Percentiles rank a stretch among this genome's conserved stretches.
These are phyloP conservation scores for Coemansia sp. DNA, from an alignment of 192 early-diverging fungal genomes.

Conservation along the genomic window DNA sequence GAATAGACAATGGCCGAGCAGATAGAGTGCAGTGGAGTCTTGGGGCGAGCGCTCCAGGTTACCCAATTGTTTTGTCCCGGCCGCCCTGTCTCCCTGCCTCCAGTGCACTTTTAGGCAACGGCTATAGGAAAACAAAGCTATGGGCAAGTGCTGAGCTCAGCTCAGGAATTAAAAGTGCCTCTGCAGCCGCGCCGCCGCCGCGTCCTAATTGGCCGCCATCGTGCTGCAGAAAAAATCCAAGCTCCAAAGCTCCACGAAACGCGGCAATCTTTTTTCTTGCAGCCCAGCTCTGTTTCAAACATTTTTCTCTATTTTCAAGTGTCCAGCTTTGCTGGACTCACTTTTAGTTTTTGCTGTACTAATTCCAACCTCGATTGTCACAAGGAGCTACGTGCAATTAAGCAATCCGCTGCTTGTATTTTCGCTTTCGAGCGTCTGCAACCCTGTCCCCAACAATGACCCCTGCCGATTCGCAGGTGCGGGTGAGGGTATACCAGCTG, in stretches of 20 bases:
- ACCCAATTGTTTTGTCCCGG: background rate
- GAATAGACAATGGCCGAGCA: background rate
- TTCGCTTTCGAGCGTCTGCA: slow-evolving; percentile 9
- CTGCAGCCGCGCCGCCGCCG: background rate
- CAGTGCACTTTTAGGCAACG: background rate
- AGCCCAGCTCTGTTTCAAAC: background rate
- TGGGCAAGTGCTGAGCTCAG: background rate
- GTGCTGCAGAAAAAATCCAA: background rate
- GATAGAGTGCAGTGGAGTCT: background rate
- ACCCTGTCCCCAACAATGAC: slow-evolving; percentile 27
- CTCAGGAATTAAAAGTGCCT: slow-evolving; percentile 1
- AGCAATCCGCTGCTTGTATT: background rate
- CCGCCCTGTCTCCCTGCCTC: background rate
- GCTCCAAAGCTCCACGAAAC: background rate
- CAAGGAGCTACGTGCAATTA: background rate
- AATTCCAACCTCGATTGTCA: background rate
- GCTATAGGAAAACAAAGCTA: background rate
- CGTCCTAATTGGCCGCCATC: background rate
- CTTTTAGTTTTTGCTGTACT: background rate
- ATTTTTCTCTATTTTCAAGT: background rate
- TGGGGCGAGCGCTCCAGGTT: background rate
- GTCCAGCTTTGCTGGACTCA: slow-evolving; percentile 8
- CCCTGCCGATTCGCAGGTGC: slow-evolving; percentile 51
- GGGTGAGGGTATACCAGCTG: slow-evolving; percentile 87
- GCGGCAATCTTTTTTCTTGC: background rate